Evolutionary conservation across 1,139 yeast species (phyloP), one percentile per base, ranked within the genome.

Genomic region (Nakaseomyces bracarensis): DNA sequence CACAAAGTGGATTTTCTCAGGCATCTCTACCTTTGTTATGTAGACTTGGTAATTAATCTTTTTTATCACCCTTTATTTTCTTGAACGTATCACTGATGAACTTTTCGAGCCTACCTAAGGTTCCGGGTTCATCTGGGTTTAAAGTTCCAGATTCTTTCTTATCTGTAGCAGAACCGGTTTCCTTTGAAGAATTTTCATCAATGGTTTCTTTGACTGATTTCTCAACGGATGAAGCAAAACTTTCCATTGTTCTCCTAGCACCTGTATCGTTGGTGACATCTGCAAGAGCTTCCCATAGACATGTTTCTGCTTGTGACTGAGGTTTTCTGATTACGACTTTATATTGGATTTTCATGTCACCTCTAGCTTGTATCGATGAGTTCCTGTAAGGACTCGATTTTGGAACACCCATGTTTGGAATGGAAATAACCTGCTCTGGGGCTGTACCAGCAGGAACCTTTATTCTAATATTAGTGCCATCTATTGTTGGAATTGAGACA

Each of bases 261-360:
- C 72, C 73, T 38, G 70, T 70, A 60, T 91, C 99, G 46, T 83
- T 78, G 43, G 82, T 74, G 3, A 95, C 82, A 58, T 86, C 96
- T 1, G 99, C 98, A 49, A 91, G 71, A 0, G 96, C 96, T 61
- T 93, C 99, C 54, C 93, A 71, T 45, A 91, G 69, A n/a, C 94
- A 94, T 8, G 79, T 79, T 62, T 91, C 96, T 2, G 91, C 82
- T n/a, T 91, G 85, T 14, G 86, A 82, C 45, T 74, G 74, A 3
- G 97, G 91, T 45, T 78, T 74, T 50, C 78, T 69, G 1, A 89
- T 77, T 59, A 77, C 75, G 21, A 93, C 84, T 42, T 77, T 75
- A 52, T 87, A 74, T 9, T 76, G 70, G 25, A 91, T 87, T 54
- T 77, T 81, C 73, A 89, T 71, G 55, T 83, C 87, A 44, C 96